Evolutionary conservation across 768 basidiomycete species (phyloP), one percentile per base, ranked within the genome.

Genomic region (Royoungia palumana): DNA sequence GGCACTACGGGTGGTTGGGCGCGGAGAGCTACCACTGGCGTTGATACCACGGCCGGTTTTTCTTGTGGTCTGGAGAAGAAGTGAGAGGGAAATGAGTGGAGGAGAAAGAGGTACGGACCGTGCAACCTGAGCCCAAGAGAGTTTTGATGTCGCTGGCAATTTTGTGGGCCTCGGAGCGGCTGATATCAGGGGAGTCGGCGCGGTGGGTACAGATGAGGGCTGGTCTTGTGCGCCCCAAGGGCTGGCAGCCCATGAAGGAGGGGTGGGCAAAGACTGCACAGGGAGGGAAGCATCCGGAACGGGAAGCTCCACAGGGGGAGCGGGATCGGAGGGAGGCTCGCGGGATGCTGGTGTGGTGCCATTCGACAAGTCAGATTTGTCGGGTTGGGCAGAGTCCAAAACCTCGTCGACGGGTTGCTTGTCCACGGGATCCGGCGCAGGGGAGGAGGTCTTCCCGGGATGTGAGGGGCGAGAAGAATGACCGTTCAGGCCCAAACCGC

Each of bases 81-180:
- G 11, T 2, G 25, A 45, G 9, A 28, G 11, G 20, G 57, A 47
- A 38, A 21, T 25, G 5, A 7, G 16, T 5, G 16, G 11, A 36
- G 25, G n/a, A 20, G 36, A 41, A 50, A 25, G 22, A 21, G 50
- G 52, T 24, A 32, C 46, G 22, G 28, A 48, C 88, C 83, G 75
- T 54, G 89, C 89, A 63, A 92, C 75, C 60, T 92, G 86, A 8
- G 89, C 89, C 89, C 89, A 92, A 30, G 89, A 90, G 51, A 87
- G 67, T 71, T 89, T 89, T 8, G 86, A 82, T 12, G 79, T 85
- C 24, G 85, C 81, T 36, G 87, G 85, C 11, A 79, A 73, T 69
- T 82, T 87, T 13, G 56, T 48, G 59, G 66, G 55, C 69, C 75
- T 55, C 52, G 35, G 43, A 8, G 55, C 25, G 11, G 34, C 49